Base-by-base conservation (phyloP, 2,329 filamentous ascomycete genomes). In the Colletotrichum horii region DNA sequence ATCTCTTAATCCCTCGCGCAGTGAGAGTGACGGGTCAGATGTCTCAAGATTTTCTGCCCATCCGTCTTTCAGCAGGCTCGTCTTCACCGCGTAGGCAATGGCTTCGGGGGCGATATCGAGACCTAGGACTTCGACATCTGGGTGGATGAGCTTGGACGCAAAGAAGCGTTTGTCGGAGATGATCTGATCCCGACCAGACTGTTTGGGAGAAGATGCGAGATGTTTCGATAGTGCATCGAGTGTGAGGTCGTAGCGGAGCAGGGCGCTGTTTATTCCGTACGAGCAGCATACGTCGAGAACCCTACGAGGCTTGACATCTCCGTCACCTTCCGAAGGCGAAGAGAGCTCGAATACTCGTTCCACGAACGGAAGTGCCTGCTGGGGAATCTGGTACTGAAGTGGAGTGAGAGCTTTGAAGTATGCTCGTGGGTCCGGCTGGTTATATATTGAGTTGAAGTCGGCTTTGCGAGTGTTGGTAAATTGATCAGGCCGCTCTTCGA, bases 211-310 rank as follows among this genome's bases (percentile, higher is more conserved):
- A 5, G 58, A 70, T 4, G 43, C 71, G 22, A 66, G 65, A 30
- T 74, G 43, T 14, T 16, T 7, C 5, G 26, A 24, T 26, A 74
- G 26, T 2, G 8, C 16, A 19, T 71, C 60, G 5, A 74, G 43
- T 8, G 32, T 52, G n/a, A 71, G 15, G 4, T 66, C 36, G 60
- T 36, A 30, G 24, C 71, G 67, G 34, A 74, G 58, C 16, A 74
- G 67, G 2, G 71, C 71, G 6, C 67, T 67, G 60, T 74, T 74
- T 36, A 71, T 74, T 5, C 71, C 71, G 58, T 74, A 74, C 6
- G 60, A 70, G 24, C 67, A 74, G 67, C 71, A 71, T 0, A 74
- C 67, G 4, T 74, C 71, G 5, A 74, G 60, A 3, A 74, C 26
- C 16, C 66, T 71, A 14, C 48, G 24, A 8, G 12, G 7, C 19